phyloP scores from a whole-genome alignment of 2,329 filamentous ascomycete species.

The Cryphonectria japonica region DNA sequence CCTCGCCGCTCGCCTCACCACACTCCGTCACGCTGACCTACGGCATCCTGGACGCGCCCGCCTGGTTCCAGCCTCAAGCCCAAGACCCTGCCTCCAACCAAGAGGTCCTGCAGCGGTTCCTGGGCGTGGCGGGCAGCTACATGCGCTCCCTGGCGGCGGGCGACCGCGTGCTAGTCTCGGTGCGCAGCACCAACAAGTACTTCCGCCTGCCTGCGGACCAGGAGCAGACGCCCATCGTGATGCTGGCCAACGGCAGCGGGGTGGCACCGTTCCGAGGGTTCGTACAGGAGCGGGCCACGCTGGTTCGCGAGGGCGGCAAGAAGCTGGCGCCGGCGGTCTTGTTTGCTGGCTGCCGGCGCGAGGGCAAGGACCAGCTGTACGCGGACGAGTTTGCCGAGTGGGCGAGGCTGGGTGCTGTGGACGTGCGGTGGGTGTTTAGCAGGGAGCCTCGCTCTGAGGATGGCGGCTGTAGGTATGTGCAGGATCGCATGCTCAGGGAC shows the following conservation, averaged over 20 bases:
- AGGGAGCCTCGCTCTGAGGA: neutral
- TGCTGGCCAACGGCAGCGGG: conserved; percentile 57
- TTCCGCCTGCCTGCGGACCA: conserved; percentile 54
- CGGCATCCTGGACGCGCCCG: conserved; percentile 62
- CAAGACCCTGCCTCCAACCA: conserved; percentile 37
- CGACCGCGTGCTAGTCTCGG: conserved; percentile 55
- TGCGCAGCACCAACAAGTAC: conserved; percentile 46
- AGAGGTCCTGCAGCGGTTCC: conserved; percentile 45
- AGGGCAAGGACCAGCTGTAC: conserved; percentile 41
- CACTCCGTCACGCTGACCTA: conserved; percentile 68
- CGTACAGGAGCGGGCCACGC: conserved; percentile 61
- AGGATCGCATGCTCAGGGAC: conserved; percentile 18
- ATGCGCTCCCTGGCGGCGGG: conserved; percentile 52
- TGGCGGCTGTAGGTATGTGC: conserved; percentile 22
- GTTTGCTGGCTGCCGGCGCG: conserved; percentile 46
- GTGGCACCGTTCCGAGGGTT: conserved; percentile 68
- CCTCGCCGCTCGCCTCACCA: conserved; percentile 66
- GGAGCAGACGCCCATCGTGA: conserved; percentile 54
- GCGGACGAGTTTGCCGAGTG: conserved; percentile 34
- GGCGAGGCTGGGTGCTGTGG: conserved; percentile 80
- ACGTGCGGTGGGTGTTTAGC: conserved; percentile 13
- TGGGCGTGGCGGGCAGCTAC: conserved; percentile 66
- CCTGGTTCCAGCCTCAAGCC: conserved; percentile 42
- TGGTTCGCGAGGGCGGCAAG: conserved; percentile 67
- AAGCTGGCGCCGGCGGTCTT: conserved; percentile 53